Base-by-base conservation (phyloP, 1,139 yeast species). In the Geotrichum restrictum region DNA sequence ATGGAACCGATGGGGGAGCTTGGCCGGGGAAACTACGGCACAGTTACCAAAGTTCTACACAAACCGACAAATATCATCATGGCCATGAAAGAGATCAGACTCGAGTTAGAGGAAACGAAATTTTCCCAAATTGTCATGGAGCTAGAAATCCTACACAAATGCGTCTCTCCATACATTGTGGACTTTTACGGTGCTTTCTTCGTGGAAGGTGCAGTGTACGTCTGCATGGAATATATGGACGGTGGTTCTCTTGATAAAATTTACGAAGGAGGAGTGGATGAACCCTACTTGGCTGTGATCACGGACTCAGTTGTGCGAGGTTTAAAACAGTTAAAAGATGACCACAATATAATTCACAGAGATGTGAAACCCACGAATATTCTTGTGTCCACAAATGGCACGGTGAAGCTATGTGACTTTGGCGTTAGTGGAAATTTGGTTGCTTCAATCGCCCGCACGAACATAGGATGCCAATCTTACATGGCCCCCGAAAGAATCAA, bases 401-500 rank as follows among this genome's bases (percentile, higher is more conserved):
- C 85, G 60, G 88, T 94, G 34, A 94, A 93, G 67, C 74, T 93
- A 38, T 89, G 97, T 73, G 99, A 93, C 71, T 93, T 93, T 70
- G 99, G 99, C 44, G 98, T 93, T 21, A 81, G 89, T 54, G 98
- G 98, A 29, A 93, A 93, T 66, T 74, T 93, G 57, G 98, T 93
- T 36, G 97, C 98, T 1, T 88, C 96, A 0, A 77, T 93, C 63
- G 98, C 98, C 8, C 83, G 89, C 64, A 93, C 99, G 0, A 93
- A 93, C 64, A 91, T 93, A 62, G 99, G 99, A 5, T 94, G 98
- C 69, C 98, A 93, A 70, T 87, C 96, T 3, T 93, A 93, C 70
- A 94, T 94, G 98, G 98, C 98, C 0, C 99, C 99, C 1, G 99
- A 93, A 69, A 79, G 99, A 65, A 94, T 93, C 64, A 83, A 85